Evolutionary conservation across 176 grass and related monocot genomes (phyloP).

Genomic region (Aechmea fasciata): DNA sequence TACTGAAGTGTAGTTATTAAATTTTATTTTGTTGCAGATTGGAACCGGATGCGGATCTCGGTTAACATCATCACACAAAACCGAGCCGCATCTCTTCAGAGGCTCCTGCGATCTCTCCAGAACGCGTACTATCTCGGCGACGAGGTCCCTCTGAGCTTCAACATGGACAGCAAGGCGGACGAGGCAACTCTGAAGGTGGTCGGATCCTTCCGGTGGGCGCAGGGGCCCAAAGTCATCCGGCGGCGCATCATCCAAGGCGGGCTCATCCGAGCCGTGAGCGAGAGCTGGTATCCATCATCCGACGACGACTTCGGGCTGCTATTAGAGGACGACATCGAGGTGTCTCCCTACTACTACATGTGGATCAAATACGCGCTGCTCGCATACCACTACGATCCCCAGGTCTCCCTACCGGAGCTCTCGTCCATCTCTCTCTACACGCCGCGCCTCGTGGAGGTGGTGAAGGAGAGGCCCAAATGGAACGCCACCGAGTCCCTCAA

Average conservation of each 20-base stretch:
- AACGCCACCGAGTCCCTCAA: constrained; percentile 70
- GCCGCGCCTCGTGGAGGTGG: constrained; percentile 80
- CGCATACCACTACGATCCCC: constrained; percentile 78
- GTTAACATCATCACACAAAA: constrained; percentile 99
- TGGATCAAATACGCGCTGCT: constrained; percentile 94
- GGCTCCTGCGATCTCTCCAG: constrained; percentile 52
- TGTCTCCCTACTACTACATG: constrained; percentile 92
- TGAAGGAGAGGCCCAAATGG: constrained; percentile 77
- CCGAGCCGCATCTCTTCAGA: constrained; percentile 42
- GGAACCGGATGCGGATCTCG: constrained; percentile 83
- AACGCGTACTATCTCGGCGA: constrained; percentile 71
- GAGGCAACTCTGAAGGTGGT: constrained; percentile 57
- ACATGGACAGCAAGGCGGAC: constrained; percentile 96
- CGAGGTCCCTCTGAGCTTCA: constrained; percentile 83
- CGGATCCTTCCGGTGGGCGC: constrained; percentile 55
- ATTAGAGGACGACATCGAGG: constrained; percentile 95
- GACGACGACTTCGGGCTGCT: constrained; percentile 90
- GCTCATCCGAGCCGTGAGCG: constrained; percentile 85
- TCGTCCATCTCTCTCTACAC: constrained; percentile 95
- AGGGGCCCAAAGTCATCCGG: constrained; percentile 60
- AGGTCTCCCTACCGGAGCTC: constrained; percentile 62
- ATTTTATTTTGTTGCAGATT: constrained; percentile 25
- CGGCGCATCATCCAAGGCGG: constrained; percentile 93
- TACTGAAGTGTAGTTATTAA: neutral
- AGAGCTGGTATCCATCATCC: constrained; percentile 82